Evolutionary conservation across 2,329 filamentous ascomycete species (phyloP).

Genomic region (Cyphellophora attinorum): DNA sequence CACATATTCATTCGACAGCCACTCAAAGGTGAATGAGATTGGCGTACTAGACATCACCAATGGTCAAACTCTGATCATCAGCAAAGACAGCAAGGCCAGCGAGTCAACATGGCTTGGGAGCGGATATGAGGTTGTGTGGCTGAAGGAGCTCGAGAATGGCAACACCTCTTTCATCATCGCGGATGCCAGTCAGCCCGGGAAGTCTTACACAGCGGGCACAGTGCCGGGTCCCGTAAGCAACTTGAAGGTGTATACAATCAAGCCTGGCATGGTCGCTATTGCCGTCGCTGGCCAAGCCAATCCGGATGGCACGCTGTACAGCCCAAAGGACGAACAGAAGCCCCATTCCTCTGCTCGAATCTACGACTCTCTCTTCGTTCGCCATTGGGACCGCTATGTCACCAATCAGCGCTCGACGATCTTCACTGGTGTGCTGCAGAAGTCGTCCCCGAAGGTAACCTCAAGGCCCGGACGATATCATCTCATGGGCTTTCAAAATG

Average conservation of each 20-base stretch:
- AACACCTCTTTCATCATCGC: conserved; percentile 37
- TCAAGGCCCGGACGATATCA: conserved; percentile 26
- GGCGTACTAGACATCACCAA: conserved; percentile 33
- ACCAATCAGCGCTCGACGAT: conserved; percentile 40
- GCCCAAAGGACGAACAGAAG: conserved; percentile 39
- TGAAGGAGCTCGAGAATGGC: conserved; percentile 33
- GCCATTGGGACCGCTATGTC: conserved; percentile 44
- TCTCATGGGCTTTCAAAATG: conserved; percentile 34
- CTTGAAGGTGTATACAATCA: conserved; percentile 33
- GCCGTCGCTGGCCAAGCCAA: conserved; percentile 39
- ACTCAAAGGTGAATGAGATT: conserved; percentile 37
- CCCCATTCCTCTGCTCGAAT: conserved; percentile 35
- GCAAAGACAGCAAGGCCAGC: conserved; percentile 34
- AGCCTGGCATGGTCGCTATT: conserved; percentile 33
- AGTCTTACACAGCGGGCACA: conserved; percentile 34
- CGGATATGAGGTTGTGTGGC: conserved; percentile 34
- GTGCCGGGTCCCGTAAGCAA: conserved; percentile 36
- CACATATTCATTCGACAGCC: conserved; percentile 40
- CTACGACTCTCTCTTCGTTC: conserved; percentile 42
- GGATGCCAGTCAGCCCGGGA: conserved; percentile 29
- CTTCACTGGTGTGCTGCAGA: conserved; percentile 38
- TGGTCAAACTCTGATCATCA: conserved; percentile 31
- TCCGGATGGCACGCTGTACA: conserved; percentile 37
- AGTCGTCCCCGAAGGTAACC: conserved; percentile 26
- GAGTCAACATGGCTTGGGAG: conserved; percentile 38